These are phyloP conservation scores for Trypanosoma platydactyli DNA, from an alignment of 208 protist species.

Conservation along the genomic window DNA sequence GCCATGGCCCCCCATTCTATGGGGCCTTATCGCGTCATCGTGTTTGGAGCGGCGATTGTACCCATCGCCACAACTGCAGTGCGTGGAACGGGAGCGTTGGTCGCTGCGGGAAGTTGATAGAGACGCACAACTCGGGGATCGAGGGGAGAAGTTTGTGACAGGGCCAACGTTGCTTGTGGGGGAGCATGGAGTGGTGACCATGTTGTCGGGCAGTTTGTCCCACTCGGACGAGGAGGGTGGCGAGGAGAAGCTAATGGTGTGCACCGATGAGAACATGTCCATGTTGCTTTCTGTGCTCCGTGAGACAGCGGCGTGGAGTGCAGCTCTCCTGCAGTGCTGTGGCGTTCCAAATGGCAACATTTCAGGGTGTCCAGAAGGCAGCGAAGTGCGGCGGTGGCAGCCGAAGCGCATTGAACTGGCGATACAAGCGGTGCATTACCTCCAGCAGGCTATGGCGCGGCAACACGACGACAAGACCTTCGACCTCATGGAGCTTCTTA, in stretches of 20 bases:
- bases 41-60: neutral
- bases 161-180: neutral
- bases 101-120: neutral
- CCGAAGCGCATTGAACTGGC: neutral
- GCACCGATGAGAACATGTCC: neutral
- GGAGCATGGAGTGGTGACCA: neutral
- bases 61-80: neutral
- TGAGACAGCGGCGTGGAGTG: slow-evolving; percentile 13
- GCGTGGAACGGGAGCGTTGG: neutral
- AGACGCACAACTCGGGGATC: too few relatives aligned
- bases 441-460: neutral
- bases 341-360: neutral
- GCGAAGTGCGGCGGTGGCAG: neutral
- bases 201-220: neutral
- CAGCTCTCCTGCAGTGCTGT: slow-evolving; percentile 11
- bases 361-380: neutral
- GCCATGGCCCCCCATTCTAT: neutral
- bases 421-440: slow-evolving; percentile 4
- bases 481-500: slow-evolving; percentile 6
- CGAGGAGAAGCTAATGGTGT: neutral
- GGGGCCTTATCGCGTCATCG: neutral
- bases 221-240: neutral
- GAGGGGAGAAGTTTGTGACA: neutral
- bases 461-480: neutral
- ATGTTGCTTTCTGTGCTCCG: slow-evolving; percentile 10